These are phyloP conservation scores for Biscutella laevigata DNA, from an alignment of 441 rosid genomes.

Conservation along the genomic window DNA sequence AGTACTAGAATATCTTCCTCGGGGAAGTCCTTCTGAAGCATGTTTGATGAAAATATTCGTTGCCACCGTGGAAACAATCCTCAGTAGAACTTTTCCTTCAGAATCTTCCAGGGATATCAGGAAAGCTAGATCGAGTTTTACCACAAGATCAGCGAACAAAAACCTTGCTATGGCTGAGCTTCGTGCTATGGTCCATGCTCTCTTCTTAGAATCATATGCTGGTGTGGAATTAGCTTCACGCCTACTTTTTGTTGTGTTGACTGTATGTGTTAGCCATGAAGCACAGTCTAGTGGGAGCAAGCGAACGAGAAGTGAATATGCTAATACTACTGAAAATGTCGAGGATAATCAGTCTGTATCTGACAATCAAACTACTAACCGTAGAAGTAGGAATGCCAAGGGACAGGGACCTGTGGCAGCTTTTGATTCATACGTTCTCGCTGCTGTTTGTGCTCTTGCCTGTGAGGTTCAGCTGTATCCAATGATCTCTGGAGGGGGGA, in stretches of 20 bases:
- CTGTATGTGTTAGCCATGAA: conserved; percentile 96
- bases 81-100: conserved; percentile 81
- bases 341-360: conserved; percentile 34
- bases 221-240: conserved; percentile 94
- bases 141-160: conserved; percentile 66
- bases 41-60: conserved; percentile 96
- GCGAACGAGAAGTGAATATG: conserved; percentile 60
- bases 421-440: conserved; percentile 94
- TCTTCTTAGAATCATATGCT: conserved; percentile 87
- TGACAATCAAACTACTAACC: conserved; percentile 33
- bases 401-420: conserved; percentile 96
- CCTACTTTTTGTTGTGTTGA: conserved; percentile 84
- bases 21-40: conserved; percentile 99
- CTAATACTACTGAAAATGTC: conserved; percentile 31
- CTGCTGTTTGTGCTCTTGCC: conserved; percentile 97
- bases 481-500: conserved; percentile 52
- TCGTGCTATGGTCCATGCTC: conserved; percentile 98
- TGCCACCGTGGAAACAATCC: conserved; percentile 90
- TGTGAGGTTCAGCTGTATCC: conserved; percentile 95
- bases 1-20: conserved; percentile 97
- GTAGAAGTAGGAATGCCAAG: conserved; percentile 46
- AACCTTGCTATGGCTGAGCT: conserved; percentile 97
- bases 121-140: conserved; percentile 44
- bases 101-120: conserved; percentile 46
- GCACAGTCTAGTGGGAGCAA: conserved; percentile 80